These are phyloP conservation scores for Erucastrum elatum DNA, from an alignment of 345 rosid genomes.

Conservation along the genomic window DNA sequence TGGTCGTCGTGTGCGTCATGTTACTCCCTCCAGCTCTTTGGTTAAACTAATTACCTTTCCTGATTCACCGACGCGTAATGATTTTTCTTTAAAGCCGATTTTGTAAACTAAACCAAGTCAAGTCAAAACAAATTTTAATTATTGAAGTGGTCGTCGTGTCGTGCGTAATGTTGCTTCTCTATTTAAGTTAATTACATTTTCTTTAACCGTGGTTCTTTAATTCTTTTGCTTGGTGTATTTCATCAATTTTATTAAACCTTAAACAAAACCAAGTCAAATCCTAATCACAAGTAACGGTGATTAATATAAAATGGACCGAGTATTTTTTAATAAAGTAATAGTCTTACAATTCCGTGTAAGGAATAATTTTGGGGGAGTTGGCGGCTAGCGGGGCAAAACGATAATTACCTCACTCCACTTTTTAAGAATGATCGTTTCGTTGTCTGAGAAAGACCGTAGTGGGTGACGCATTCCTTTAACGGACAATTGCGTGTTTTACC, in stretches of 20 bases:
- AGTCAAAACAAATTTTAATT: background rate
- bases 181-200: no score
- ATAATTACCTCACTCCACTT: background rate
- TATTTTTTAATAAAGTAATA: background rate
- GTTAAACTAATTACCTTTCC: no score
- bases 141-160: background rate
- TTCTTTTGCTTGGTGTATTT: background rate
- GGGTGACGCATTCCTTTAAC: slow-evolving; percentile 24
- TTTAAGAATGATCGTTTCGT: background rate
- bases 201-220: no score
- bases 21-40: no score
- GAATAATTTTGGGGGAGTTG: slow-evolving; percentile 10
- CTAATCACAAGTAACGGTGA: background rate
- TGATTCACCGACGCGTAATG: background rate
- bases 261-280: background rate
- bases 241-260: background rate
- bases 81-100: background rate
- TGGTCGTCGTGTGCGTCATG: background rate
- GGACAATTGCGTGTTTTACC: background rate
- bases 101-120: background rate
- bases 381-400: slow-evolving; percentile 21
- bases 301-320: background rate
- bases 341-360: background rate
- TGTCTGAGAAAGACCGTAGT: slow-evolving; percentile 23
- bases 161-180: background rate